Conservation (phyloP, 2,329 filamentous ascomycete species). For the Aspergillus tamarii region DNA sequence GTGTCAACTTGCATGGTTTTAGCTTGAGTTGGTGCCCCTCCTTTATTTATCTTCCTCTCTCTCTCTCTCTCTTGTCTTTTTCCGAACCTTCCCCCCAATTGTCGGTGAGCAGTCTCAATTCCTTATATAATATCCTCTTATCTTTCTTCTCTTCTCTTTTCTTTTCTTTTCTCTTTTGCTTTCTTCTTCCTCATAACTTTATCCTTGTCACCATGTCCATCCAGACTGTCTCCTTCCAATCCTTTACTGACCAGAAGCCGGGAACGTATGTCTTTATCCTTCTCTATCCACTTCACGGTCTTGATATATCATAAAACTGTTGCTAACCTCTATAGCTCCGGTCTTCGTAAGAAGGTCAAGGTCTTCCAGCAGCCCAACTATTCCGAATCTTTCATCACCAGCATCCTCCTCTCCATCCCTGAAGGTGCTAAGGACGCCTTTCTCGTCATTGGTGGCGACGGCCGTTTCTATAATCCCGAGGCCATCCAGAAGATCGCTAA, state of each 20-base stretch:
- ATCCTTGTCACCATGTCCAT: constrained; percentile 62
- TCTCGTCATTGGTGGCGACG: constrained; percentile 96
- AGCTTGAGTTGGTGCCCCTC: constrained; percentile 11
- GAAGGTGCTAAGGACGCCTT: constrained; percentile 86
- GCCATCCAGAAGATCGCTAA: constrained; percentile 96
- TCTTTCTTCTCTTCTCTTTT: constrained; percentile 12
- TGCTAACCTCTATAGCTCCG: constrained; percentile 66
- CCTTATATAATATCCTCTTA: constrained; percentile 7
- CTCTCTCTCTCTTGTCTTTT: constrained; percentile 11
- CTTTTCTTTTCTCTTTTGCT: constrained; percentile 7
- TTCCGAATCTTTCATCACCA: constrained; percentile 92
- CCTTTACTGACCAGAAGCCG: constrained; percentile 96
- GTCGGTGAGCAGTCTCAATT: neutral
- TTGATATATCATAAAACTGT: neutral
- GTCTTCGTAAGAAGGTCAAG: constrained; percentile 97
- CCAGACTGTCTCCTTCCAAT: constrained; percentile 78
- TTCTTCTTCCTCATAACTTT: constrained; percentile 13
- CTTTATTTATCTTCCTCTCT: constrained; percentile 7
- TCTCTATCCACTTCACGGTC: constrained; percentile 19
- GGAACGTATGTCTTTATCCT: constrained; percentile 74
- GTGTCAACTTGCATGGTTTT: neutral
- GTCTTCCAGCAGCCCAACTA: constrained; percentile 96
- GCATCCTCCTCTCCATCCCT: constrained; percentile 93
- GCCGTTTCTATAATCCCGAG: constrained; percentile 95
- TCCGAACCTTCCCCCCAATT: constrained; percentile 2